Percentiles rank a stretch among this genome's conserved stretches.
These are phyloP conservation scores for Metarhizium anisopliae DNA, from an alignment of 2,329 filamentous ascomycete genomes.

Conservation along the genomic window DNA sequence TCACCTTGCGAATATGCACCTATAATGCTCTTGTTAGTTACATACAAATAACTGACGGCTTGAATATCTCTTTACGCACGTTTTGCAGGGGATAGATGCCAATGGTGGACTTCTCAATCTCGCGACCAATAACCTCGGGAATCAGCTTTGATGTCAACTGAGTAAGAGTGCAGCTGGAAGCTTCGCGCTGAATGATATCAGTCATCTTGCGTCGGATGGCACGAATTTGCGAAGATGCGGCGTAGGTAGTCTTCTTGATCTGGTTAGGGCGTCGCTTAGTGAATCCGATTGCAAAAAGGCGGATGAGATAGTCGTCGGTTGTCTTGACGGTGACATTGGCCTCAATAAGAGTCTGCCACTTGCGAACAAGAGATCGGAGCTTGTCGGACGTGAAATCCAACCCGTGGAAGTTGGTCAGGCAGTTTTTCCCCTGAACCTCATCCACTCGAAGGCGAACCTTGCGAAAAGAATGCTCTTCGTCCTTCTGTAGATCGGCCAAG, in stretches of 20 bases:
- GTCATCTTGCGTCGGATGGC: conserved; percentile 99
- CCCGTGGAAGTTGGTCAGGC: conserved; percentile 99
- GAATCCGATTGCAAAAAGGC: conserved; percentile 98
- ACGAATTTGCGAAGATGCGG: conserved; percentile 91
- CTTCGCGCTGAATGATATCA: conserved; percentile 97
- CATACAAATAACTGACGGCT: background rate
- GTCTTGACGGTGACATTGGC: conserved; percentile 99
- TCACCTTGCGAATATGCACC: conserved; percentile 99
- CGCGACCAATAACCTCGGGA: conserved; percentile 96
- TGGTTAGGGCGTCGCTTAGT: conserved; percentile 99
- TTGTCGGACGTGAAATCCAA: conserved; percentile 99
- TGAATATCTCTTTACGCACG: conserved; percentile 46
- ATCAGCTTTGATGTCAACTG: conserved; percentile 99
- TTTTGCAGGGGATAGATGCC: conserved; percentile 99
- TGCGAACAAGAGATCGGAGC: conserved; percentile 96
- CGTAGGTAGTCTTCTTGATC: conserved; percentile 99
- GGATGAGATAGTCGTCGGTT: conserved; percentile 98
- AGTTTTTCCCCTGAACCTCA: conserved; percentile 99
- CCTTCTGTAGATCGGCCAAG: conserved; percentile 97
- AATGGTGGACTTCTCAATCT: conserved; percentile 99
- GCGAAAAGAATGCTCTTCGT: conserved; percentile 99
- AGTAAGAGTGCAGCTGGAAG: conserved; percentile 83
- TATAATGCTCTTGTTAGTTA: conserved; percentile 27
- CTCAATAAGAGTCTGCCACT: conserved; percentile 99
- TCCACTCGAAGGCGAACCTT: conserved; percentile 99